A percentile compares a stretch with the other conserved stretches of the same genome.
Evolutionary conservation across 768 basidiomycete genomes (phyloP).

Genomic region (Mycena vulgaris): DNA sequence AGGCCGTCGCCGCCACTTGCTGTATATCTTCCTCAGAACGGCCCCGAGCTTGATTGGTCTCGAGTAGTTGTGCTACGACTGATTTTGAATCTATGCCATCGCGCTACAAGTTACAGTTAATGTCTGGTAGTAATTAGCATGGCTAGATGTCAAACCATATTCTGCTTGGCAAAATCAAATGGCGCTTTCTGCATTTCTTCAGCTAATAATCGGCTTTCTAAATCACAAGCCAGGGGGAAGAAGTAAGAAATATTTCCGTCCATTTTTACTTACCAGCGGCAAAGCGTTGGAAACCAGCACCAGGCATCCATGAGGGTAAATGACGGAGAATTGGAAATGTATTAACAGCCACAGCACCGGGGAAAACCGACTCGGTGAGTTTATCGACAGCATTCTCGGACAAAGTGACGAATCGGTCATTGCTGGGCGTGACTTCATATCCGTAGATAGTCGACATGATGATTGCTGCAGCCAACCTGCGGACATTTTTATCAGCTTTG

Average conservation of each 20-base stretch:
- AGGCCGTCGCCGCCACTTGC: too few species aligned
- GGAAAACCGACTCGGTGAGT: constrained; percentile 32
- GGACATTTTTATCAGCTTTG: constrained; percentile 37
- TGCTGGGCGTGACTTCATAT: constrained; percentile 48
- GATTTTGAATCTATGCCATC: constrained; percentile 15
- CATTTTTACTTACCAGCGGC: constrained; percentile 21
- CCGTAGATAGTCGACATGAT: constrained; percentile 53
- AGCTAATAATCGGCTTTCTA: constrained; percentile 6
- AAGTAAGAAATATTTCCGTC: too few species aligned
- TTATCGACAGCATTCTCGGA: constrained; percentile 40
- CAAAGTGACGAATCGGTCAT: constrained; percentile 46
- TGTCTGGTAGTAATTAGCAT: too few species aligned
- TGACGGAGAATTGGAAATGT: constrained; percentile 50
- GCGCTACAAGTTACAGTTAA: neutral
- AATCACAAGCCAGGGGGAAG: too few species aligned
- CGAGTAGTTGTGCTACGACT: constrained; percentile 31
- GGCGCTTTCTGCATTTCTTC: constrained; percentile 21
- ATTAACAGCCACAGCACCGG: constrained; percentile 46
- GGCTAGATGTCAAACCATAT: constrained; percentile 9
- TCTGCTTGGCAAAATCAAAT: constrained; percentile 20
- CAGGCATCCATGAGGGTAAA: constrained; percentile 51
- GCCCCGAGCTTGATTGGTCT: constrained; percentile 6
- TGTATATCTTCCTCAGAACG: constrained; percentile 36
- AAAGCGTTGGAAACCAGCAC: constrained; percentile 8
- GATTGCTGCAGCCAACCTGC: constrained; percentile 47